Conservation (phyloP, 2,329 filamentous ascomycete genomes). For the Aspergillus phoenicis region DNA sequence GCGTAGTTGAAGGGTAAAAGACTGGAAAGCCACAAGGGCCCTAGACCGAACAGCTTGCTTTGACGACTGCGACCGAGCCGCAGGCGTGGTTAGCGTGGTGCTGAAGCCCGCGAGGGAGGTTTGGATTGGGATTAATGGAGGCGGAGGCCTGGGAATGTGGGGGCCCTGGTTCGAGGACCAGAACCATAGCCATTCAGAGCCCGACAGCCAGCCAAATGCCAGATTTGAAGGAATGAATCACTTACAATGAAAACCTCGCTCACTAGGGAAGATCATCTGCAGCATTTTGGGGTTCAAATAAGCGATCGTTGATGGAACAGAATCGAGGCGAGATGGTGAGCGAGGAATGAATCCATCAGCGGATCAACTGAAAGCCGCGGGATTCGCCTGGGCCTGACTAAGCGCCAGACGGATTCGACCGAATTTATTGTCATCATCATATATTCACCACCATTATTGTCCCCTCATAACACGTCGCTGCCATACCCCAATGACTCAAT, state of each 20-base stretch:
- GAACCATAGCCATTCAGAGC: conserved; percentile 14
- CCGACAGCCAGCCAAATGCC: conserved; percentile 5
- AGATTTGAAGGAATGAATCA: conserved; percentile 3
- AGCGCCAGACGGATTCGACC: conserved; percentile 11
- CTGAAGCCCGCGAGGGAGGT: conserved; percentile 31
- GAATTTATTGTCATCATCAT: background rate
- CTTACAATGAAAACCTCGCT: conserved; percentile 26
- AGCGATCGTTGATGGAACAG: conserved; percentile 11
- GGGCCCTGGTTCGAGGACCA: conserved; percentile 24
- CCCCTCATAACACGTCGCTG: conserved; percentile 1
- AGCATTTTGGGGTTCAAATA: conserved; percentile 26
- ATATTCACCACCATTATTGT: background rate
- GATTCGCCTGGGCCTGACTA: conserved; percentile 21
- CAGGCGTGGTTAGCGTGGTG: conserved; percentile 25
- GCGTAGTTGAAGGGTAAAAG: conserved; percentile 14
- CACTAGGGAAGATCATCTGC: conserved; percentile 24
- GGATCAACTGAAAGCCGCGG: conserved; percentile 28
- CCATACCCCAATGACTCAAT: background rate
- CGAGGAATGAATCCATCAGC: conserved; percentile 14
- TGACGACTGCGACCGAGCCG: conserved; percentile 35
- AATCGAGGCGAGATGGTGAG: conserved; percentile 11
- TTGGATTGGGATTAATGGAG: conserved; percentile 25
- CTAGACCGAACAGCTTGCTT: conserved; percentile 35
- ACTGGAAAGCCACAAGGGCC: conserved; percentile 22
- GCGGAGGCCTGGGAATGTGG: conserved; percentile 36